Evolutionary conservation across 1,284 basidiomycete genomes (phyloP), one percentile per base, ranked within the genome.

Genomic region (Ustilago bromivora): DNA sequence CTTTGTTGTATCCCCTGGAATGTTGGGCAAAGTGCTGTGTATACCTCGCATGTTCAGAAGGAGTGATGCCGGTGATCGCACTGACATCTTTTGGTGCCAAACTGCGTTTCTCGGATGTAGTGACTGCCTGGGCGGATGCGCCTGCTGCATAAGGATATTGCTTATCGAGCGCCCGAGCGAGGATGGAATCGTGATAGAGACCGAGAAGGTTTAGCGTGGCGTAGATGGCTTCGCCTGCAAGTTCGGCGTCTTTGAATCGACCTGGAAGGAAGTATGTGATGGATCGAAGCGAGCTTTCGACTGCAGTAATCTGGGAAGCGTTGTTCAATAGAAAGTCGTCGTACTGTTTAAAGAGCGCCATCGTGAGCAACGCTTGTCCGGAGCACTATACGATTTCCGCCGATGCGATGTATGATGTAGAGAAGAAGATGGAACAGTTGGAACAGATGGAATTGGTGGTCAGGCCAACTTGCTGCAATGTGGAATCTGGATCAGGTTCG

Each of bases 221-320:
- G 70, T 86, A 87, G 49, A 88, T 80, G 56, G 76, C 80, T 61
- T 82, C 80, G 28, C 78, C 80, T 4, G 76, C 80, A 8, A 98
- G 89, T 87, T 98, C 96, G 61, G 95, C 94, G 89, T 98, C 96
- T 86, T 95, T 94, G 90, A 98, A 98, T 72, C 95, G 90, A 75
- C 95, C 96, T 23, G 96, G 95, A 31, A 98, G 89, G 80, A 98
- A 92, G 93, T 95, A 98, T 43, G 94, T 96, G 78, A 97, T 88
- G 70, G 94, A 95, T 68, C 94, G 90, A 75, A 98, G 88, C 12
- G 93, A 92, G 40, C 93, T 94, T 87, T 98, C 95, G 76, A 97
- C 89, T 13, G 93, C 91, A 19, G 92, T 92, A 67, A 98, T 84
- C 63, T 85, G 84, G 11, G 82, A 81, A 28, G 83, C 84, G 54